A percentile compares a stretch with the other conserved stretches of the same genome.
These are phyloP conservation scores for Parietichytrium sp. DNA, from an alignment of 108 stramenopile genomes.

Conservation along the genomic window DNA sequence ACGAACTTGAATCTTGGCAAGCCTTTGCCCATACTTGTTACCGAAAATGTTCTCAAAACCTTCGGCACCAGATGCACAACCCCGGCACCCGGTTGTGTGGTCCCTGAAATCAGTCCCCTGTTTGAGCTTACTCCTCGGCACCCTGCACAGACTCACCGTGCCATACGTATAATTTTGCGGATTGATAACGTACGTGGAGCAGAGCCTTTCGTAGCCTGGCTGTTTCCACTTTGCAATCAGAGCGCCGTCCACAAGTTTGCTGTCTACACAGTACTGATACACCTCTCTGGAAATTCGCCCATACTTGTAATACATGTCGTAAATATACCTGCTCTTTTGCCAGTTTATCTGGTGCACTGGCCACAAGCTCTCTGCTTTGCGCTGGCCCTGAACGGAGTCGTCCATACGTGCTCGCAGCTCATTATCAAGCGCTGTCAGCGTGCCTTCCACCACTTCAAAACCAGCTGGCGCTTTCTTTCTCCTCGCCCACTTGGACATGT, in stretches of 20 bases:
- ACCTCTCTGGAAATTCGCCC: slow-evolving; percentile 77
- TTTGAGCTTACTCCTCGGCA: slow-evolving; percentile 73
- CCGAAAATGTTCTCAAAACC: slow-evolving; percentile 96
- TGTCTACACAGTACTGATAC: slow-evolving; percentile 93
- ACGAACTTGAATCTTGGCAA: slow-evolving; percentile 94
- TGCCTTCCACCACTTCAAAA: slow-evolving; percentile 87
- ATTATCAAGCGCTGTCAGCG: slow-evolving; percentile 90
- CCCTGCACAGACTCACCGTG: slow-evolving; percentile 91
- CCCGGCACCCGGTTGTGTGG: slow-evolving; percentile 90
- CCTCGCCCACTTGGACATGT: slow-evolving; percentile 42
- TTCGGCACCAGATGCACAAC: slow-evolving; percentile 90
- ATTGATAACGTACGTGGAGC: slow-evolving; percentile 98
- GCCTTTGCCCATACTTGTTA: slow-evolving; percentile 98
- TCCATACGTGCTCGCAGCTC: slow-evolving; percentile 96
- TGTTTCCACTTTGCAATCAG: slow-evolving; percentile 99
- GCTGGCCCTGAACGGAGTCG: slow-evolving; percentile 90
- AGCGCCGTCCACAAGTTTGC: slow-evolving; percentile 92
- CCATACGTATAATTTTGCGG: slow-evolving; percentile 98
- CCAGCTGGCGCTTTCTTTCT: slow-evolving; percentile 75
- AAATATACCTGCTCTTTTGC: slow-evolving; percentile 93
- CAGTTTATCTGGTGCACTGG: slow-evolving; percentile 99
- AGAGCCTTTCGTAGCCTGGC: slow-evolving; percentile 95
- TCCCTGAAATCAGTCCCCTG: slow-evolving; percentile 74
- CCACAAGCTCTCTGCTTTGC: slow-evolving; percentile 97
- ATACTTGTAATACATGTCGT: slow-evolving; percentile 97